Conservation (phyloP, 768 basidiomycete genomes). For the Lentinula guzmanii region DNA sequence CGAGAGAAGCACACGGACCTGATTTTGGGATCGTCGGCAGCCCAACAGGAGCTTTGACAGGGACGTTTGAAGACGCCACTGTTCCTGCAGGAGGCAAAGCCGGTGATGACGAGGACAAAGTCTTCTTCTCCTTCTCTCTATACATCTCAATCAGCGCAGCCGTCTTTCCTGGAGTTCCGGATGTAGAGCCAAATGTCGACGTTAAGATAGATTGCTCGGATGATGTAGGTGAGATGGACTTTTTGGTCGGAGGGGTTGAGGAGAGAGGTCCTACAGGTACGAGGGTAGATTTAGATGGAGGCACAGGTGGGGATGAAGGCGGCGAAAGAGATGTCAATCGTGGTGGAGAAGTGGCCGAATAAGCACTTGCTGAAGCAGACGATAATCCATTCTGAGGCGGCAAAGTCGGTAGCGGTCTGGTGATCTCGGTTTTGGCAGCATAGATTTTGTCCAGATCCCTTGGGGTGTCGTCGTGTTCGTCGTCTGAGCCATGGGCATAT, state of each 20-base stretch:
- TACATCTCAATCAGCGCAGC: conserved; percentile 84
- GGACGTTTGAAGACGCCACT: conserved; percentile 13
- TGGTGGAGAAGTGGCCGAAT: background rate
- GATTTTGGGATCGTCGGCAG: conserved; percentile 11
- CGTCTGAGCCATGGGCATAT: conserved; percentile 8
- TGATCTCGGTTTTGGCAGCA: conserved; percentile 4
- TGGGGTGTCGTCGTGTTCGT: conserved; percentile 20
- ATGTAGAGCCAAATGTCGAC: conserved; percentile 9
- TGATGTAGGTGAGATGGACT: background rate
- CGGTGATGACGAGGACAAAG: conserved; percentile 21
- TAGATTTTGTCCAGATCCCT: background rate
- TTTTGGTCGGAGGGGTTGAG: background rate
- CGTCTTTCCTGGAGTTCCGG: conserved; percentile 49
- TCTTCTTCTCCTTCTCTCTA: conserved; percentile 59
- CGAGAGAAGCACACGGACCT: conserved; percentile 14
- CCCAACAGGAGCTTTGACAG: conserved; percentile 8
- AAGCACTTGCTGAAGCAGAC: background rate
- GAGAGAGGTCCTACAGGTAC: background rate
- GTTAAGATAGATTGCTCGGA: background rate
- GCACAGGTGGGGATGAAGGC: background rate
- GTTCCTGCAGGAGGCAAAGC: conserved; percentile 12
- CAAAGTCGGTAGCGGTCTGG: conserved; percentile 20
- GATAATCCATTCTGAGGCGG: background rate
- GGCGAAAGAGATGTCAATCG: background rate
- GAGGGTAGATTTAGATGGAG: background rate